Evolutionary conservation across 2,329 filamentous ascomycete genomes (phyloP).

Genomic region (Chrysoporthe deuterocubensis): DNA sequence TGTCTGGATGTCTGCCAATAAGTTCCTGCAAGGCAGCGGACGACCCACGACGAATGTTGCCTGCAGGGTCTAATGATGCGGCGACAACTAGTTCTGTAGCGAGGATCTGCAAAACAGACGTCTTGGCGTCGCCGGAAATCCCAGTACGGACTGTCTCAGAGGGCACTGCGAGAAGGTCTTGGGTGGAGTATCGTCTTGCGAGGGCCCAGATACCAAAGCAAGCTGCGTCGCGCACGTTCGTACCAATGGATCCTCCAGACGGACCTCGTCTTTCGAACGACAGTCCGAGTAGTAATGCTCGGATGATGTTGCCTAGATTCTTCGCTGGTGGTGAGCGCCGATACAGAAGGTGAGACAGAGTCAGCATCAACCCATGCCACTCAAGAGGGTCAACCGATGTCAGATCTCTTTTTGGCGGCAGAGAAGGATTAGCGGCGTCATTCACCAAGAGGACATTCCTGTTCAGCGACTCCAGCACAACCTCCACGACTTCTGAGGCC

Average conservation of each 20-base stretch:
- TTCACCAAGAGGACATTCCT: conserved; percentile 60
- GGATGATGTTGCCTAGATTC: conserved; percentile 74
- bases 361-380: conserved; percentile 93
- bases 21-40: conserved; percentile 94
- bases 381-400: conserved; percentile 77
- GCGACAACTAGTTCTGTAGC: conserved; percentile 81
- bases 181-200: conserved; percentile 81
- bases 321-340: conserved; percentile 75
- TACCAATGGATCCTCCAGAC: conserved; percentile 82
- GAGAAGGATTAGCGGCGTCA: conserved; percentile 39
- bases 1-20: conserved; percentile 89
- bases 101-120: conserved; percentile 72
- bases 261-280: conserved; percentile 87
- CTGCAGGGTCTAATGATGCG: conserved; percentile 84
- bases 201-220: conserved; percentile 97
- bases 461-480: conserved; percentile 73
- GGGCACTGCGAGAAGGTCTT: conserved; percentile 71
- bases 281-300: conserved; percentile 77
- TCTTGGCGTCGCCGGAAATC: conserved; percentile 40
- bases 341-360: conserved; percentile 84
- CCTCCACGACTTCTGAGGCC: conserved; percentile 85
- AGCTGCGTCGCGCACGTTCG: conserved; percentile 91
- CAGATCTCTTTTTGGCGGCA: conserved; percentile 59
- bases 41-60: conserved; percentile 89
- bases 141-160: conserved; percentile 49